A percentile compares a stretch with the other conserved stretches of the same genome.
These are phyloP conservation scores for Aspergillus neotritici DNA, from an alignment of 2,329 filamentous ascomycete species.

Conservation along the genomic window DNA sequence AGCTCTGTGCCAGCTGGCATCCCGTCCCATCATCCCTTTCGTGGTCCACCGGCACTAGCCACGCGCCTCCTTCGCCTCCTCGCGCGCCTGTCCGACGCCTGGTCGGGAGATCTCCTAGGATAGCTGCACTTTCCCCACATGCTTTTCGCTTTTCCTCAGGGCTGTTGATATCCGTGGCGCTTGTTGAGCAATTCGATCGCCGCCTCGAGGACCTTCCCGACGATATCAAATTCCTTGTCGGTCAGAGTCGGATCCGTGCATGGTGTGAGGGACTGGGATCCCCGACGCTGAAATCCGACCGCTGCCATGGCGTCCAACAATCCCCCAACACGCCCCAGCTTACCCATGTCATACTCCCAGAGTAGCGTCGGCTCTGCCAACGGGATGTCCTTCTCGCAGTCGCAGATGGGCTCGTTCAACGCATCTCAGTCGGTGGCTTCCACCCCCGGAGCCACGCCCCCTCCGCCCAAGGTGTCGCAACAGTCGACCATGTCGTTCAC, in stretches of 20 bases:
- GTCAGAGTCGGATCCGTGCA: slow-evolving; percentile 6
- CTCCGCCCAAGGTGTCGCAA: slow-evolving; percentile 35
- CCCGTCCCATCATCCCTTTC: slow-evolving; percentile 19
- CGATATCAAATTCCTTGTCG: too few relatives aligned
- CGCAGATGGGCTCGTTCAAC: slow-evolving; percentile 39
- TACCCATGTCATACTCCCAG: slow-evolving; percentile 37
- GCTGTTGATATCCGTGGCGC: slow-evolving; percentile 1
- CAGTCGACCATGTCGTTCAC: slow-evolving; percentile 39
- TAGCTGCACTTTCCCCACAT: slow-evolving; percentile 22
- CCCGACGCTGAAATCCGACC: slow-evolving; percentile 5
- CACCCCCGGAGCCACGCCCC: slow-evolving; percentile 42
- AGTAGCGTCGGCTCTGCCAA: slow-evolving; percentile 35
- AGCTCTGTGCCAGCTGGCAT: slow-evolving; percentile 3
- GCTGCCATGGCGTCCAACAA: slow-evolving; percentile 28
- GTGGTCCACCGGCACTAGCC: slow-evolving; percentile 20
- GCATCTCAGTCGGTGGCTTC: slow-evolving; percentile 41
- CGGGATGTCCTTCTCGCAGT: slow-evolving; percentile 36
- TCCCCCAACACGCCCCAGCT: slow-evolving; percentile 22
- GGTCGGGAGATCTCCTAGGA: slow-evolving; percentile 19
- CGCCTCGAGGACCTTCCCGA: too few relatives aligned
- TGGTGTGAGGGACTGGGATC: slow-evolving; percentile 6
- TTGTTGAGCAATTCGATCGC: too few relatives aligned
- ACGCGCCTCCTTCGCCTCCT: slow-evolving; percentile 32
- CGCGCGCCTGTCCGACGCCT: slow-evolving; percentile 17
- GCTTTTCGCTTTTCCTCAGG: slow-evolving; percentile 12